Conservation (phyloP, 2,329 filamentous ascomycete genomes). For the Atkinsonella hypoxylon region DNA sequence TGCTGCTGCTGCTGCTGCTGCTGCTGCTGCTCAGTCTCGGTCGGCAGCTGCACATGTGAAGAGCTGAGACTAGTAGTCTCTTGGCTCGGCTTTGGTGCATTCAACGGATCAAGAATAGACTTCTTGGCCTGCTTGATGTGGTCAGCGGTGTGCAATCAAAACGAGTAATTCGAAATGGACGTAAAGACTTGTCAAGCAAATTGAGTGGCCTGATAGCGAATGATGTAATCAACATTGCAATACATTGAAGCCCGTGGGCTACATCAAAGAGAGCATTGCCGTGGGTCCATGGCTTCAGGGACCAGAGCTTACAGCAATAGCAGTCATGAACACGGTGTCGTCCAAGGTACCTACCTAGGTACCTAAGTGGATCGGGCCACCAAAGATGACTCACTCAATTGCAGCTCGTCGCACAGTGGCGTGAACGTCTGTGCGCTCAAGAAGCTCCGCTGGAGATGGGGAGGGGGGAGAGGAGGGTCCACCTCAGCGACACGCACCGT, state of each 20-base stretch:
- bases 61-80: constrained; percentile 54
- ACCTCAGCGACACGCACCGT: neutral
- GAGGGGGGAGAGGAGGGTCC: too few species aligned
- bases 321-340: neutral
- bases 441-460: too few species aligned
- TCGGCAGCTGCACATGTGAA: constrained; percentile 26
- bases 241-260: neutral
- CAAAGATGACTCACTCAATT: too few species aligned
- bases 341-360: too few species aligned
- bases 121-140: constrained; percentile 41
- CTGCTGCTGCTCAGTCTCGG: neutral
- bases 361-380: too few species aligned
- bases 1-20: neutral
- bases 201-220: neutral
- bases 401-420: too few species aligned
- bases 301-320: neutral
- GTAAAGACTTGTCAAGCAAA: neutral
- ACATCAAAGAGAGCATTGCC: neutral
- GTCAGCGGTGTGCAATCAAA: neutral
- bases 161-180: neutral
- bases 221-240: neutral
- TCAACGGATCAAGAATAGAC: constrained; percentile 59
- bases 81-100: constrained; percentile 53
- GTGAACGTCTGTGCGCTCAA: too few species aligned
- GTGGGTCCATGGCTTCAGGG: neutral